Evolutionary conservation across 1,139 yeast species (phyloP).

Genomic region (Protomyces inundatus): DNA sequence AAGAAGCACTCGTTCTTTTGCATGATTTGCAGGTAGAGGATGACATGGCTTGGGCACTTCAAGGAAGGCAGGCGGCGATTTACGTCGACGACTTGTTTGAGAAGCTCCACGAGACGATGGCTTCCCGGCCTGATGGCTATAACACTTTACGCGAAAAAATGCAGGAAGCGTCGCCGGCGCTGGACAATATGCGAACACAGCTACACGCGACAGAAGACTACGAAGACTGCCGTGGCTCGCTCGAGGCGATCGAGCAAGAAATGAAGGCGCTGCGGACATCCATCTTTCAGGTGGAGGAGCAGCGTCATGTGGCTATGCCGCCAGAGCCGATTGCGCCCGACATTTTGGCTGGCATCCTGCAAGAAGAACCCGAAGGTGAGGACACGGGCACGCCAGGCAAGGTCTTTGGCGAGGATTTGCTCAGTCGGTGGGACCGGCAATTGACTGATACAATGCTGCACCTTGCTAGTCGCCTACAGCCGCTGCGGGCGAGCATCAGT

Average conservation of each 20-base stretch:
- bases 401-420: slow-evolving; percentile 1
- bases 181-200: neutral
- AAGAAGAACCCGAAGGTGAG: slow-evolving; percentile 21
- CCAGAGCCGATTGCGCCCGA: slow-evolving; percentile 5
- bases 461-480: slow-evolving; percentile 3
- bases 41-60: neutral
- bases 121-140: too few species aligned
- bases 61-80: neutral
- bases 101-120: too few species aligned
- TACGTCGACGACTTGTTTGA: neutral
- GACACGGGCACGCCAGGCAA: slow-evolving; percentile 24
- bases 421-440: slow-evolving; percentile 21
- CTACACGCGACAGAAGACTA: slow-evolving; percentile 7
- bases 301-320: slow-evolving; percentile 11
- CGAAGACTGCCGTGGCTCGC: slow-evolving; percentile 4
- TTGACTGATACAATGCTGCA: slow-evolving; percentile 14
- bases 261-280: slow-evolving; percentile 5
- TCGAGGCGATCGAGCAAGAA: slow-evolving; percentile 15
- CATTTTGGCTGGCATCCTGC: slow-evolving; percentile 13
- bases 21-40: neutral
- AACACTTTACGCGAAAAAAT: neutral
- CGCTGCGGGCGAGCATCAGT: slow-evolving; percentile 13
- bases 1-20: neutral
- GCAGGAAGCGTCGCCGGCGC: neutral
- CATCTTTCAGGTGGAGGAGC: slow-evolving; percentile 14